Conservation (phyloP, 148 eudicot genomes). For the Simmondsia chinensis region DNA sequence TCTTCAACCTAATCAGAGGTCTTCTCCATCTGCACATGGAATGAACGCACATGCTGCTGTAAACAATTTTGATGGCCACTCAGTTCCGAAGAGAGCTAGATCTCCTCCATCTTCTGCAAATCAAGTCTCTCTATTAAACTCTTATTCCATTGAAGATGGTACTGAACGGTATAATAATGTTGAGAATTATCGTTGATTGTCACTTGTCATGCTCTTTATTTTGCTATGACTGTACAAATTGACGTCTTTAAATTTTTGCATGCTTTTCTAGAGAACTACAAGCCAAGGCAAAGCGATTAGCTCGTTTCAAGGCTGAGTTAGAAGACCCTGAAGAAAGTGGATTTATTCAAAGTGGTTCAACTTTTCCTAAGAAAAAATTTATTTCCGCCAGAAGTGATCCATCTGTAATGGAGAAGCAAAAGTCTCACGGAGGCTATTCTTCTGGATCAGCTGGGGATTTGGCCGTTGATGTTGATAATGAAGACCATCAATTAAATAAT, state of each 20-base stretch:
- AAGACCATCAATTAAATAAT: constrained; percentile 37
- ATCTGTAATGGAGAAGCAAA: constrained; percentile 23
- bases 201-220: neutral
- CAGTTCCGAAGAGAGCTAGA: constrained; percentile 58
- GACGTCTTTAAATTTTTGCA: neutral
- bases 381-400: constrained; percentile 23
- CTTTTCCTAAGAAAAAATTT: constrained; percentile 20
- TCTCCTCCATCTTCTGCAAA: constrained; percentile 47
- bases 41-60: constrained; percentile 22
- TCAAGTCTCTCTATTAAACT: constrained; percentile 26
- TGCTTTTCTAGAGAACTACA: constrained; percentile 58
- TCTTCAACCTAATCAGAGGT: constrained; percentile 9
- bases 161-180: constrained; percentile 38
- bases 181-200: neutral
- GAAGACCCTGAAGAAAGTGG: constrained; percentile 43
- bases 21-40: constrained; percentile 22
- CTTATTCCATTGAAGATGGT: constrained; percentile 29
- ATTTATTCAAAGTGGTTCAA: constrained; percentile 26
- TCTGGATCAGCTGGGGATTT: constrained; percentile 29
- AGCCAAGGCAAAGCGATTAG: constrained; percentile 89
- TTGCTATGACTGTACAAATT: constrained; percentile 5
- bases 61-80: constrained; percentile 18
- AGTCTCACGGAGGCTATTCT: constrained; percentile 18
- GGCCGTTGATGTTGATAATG: constrained; percentile 40
- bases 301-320: constrained; percentile 65